A percentile compares a stretch with the other conserved stretches of the same genome.
These are phyloP conservation scores for Dryadomyces sulphureus DNA, from an alignment of 2,329 filamentous ascomycete genomes.

Conservation along the genomic window DNA sequence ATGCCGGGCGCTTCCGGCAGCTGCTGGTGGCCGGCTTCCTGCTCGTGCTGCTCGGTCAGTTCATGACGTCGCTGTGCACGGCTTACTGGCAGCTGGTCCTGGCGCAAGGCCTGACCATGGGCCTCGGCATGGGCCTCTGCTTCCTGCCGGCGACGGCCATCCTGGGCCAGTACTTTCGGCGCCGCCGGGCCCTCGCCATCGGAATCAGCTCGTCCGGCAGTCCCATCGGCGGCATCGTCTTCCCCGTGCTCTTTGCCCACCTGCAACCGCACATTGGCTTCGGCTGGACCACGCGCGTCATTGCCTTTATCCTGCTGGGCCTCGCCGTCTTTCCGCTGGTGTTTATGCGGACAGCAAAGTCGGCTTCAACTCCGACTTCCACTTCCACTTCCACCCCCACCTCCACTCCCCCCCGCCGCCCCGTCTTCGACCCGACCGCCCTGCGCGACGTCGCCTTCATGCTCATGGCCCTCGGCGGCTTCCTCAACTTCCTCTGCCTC, in stretches of 20 bases:
- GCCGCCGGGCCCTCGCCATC: constrained; percentile 9
- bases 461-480: constrained; percentile 20
- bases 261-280: constrained; percentile 12
- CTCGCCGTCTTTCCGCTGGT: neutral
- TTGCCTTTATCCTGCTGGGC: constrained; percentile 11
- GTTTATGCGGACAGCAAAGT: neutral
- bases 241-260: constrained; percentile 12
- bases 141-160: constrained; percentile 23
- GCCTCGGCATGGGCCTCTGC: constrained; percentile 20
- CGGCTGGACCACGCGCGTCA: constrained; percentile 14
- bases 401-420: neutral
- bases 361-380: too few species aligned
- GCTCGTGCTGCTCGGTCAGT: constrained; percentile 24
- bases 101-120: constrained; percentile 22
- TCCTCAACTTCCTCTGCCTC: constrained; percentile 28
- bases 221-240: constrained; percentile 13
- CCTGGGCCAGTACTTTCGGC: constrained; percentile 20
- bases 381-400: too few species aligned
- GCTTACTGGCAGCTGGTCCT: constrained; percentile 28
- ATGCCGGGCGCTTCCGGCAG: constrained; percentile 24
- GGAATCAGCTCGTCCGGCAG: constrained; percentile 13
- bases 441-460: constrained; percentile 24
- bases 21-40: constrained; percentile 21
- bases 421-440: constrained; percentile 19
- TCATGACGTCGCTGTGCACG: constrained; percentile 29